phyloP scores from a whole-genome alignment of 257 asterid genomes.

The Capsicum chinense region DNA sequence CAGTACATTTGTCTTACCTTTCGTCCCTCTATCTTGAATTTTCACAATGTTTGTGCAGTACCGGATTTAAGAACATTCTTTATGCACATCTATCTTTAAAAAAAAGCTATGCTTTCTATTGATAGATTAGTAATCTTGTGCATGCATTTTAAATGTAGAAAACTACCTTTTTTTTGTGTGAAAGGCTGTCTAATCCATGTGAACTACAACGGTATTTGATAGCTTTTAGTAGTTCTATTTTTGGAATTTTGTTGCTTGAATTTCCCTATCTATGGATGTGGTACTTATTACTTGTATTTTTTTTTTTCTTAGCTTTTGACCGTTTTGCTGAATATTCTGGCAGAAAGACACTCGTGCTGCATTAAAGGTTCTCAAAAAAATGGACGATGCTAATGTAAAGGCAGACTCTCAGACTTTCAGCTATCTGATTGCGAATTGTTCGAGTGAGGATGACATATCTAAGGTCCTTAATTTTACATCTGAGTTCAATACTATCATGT shows the following conservation, averaged over 20 bases:
- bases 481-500: not conserved
- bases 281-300: constrained; percentile 32
- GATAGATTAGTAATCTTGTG: not conserved
- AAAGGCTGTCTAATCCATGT: constrained; percentile 8
- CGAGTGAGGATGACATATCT: constrained; percentile 60
- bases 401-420: constrained; percentile 80
- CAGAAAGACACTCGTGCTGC: constrained; percentile 75
- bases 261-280: constrained; percentile 10
- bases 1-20: not conserved
- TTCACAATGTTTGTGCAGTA: not conserved
- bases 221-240: not conserved
- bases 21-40: not conserved
- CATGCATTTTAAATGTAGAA: not conserved
- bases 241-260: constrained; percentile 33
- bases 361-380: constrained; percentile 65
- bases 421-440: constrained; percentile 69
- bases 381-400: constrained; percentile 80
- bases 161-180: not conserved
- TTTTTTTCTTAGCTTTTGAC: constrained; percentile 35
- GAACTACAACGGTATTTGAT: not conserved
- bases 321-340: constrained; percentile 43
- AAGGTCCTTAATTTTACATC: constrained; percentile 54
- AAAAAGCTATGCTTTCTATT: not conserved
- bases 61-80: not conserved
- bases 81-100: not conserved